Evolutionary conservation across 345 rosid genomes (phyloP).

Genomic region (Eucalyptus regnans): DNA sequence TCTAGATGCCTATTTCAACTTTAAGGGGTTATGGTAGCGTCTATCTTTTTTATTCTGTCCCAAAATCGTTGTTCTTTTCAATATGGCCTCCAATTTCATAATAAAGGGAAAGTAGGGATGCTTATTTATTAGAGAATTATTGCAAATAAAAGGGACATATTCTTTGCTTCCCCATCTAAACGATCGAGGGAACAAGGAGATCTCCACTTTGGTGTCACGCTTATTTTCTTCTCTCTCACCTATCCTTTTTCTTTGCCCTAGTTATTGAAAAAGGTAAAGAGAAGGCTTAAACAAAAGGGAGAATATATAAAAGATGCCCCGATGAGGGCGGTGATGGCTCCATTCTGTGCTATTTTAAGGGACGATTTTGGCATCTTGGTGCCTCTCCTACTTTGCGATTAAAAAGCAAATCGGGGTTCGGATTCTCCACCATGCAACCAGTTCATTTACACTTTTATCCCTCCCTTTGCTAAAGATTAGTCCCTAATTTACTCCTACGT

Average conservation of each 20-base stretch:
- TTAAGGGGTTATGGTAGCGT: neutral
- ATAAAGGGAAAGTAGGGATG: neutral
- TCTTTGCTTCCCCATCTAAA: neutral
- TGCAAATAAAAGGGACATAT: neutral
- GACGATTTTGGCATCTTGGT: neutral
- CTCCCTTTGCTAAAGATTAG: neutral
- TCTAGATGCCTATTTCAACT: neutral
- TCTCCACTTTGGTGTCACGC: neutral
- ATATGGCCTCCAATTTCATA: neutral
- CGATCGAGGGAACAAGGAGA: neutral
- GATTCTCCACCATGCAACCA: conserved; percentile 10
- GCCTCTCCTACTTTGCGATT: conserved; percentile 25
- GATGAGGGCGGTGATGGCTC: neutral
- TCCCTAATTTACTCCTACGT: neutral
- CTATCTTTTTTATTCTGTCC: neutral
- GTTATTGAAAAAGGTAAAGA: neutral
- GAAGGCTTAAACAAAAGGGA: neutral
- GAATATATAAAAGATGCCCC: neutral
- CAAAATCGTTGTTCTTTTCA: neutral
- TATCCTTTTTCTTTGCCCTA: neutral
- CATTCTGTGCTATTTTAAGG: neutral
- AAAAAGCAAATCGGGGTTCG: conserved; percentile 11
- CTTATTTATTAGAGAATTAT: neutral
- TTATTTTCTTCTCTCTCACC: neutral
- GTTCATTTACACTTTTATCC: conserved; percentile 1